These are phyloP conservation scores for Pseudocercospora macadamiae DNA, from an alignment of 2,329 filamentous ascomycete species.

Conservation along the genomic window DNA sequence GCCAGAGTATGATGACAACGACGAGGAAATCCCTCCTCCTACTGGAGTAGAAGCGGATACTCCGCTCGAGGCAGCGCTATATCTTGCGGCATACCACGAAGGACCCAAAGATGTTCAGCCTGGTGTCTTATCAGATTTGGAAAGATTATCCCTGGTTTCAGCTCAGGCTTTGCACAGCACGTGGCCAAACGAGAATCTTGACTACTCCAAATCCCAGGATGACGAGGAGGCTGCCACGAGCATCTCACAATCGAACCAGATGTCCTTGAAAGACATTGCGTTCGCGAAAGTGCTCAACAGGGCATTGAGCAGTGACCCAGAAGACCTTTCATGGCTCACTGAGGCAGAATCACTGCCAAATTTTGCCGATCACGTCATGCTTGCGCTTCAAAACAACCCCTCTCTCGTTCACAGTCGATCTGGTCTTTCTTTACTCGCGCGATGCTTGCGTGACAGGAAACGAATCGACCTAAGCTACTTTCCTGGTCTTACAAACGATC, in stretches of 20 bases:
- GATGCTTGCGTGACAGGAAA: neutral
- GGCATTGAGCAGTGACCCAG: conserved; percentile 2
- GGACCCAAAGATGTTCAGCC: no score
- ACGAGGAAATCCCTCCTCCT: neutral
- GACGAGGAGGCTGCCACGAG: neutral
- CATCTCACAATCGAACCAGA: neutral
- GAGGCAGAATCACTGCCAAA: conserved; percentile 3
- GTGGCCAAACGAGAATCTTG: conserved; percentile 3
- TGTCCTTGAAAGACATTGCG: neutral
- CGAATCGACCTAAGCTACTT: conserved; percentile 10
- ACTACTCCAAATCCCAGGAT: neutral
- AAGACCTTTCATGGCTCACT: conserved; percentile 2
- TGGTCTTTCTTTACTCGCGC: neutral
- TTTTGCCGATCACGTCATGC: neutral
- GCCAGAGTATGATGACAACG: neutral
- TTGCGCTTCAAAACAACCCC: neutral
- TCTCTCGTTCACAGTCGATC: neutral
- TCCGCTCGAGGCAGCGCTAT: neutral
- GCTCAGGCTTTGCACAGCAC: neutral
- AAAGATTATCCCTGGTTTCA: no score
- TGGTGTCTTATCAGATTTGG: no score
- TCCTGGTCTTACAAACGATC: neutral
- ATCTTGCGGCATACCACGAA: neutral
- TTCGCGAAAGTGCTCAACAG: conserved; percentile 1
- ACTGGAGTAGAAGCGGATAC: neutral